Evolutionary conservation across 805 yeast species (phyloP).

Genomic region (Metschnikowia gelsemii): DNA sequence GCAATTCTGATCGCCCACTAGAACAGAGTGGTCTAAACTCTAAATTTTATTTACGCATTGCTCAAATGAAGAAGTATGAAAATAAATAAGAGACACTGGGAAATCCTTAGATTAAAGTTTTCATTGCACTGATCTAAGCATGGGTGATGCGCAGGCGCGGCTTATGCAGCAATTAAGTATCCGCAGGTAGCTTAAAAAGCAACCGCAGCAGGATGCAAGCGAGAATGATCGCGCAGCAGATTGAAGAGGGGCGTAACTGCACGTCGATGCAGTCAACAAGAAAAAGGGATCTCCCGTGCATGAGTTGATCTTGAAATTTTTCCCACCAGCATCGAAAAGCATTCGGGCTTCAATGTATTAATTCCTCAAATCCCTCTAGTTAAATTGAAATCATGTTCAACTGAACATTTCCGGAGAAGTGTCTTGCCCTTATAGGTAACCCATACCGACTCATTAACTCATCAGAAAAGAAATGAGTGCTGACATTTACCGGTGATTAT

Average conservation of each 20-base stretch:
- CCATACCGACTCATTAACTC: no score
- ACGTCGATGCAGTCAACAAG: not conserved
- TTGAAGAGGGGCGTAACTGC: slow-evolving; percentile 2
- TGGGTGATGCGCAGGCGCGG: not conserved
- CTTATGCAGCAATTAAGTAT: slow-evolving; percentile 2
- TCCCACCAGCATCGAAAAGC: no score
- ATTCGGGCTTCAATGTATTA: no score
- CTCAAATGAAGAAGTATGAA: no score
- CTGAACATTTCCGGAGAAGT: no score
- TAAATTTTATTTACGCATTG: not conserved
- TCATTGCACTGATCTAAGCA: not conserved
- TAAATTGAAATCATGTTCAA: no score
- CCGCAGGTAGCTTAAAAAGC: not conserved
- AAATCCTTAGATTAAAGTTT: not conserved
- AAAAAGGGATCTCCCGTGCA: slow-evolving; percentile 2
- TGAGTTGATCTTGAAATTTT: not conserved
- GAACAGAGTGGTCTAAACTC: no score
- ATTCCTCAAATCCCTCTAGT: no score
- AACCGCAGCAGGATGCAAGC: slow-evolving; percentile 2
- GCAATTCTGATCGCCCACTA: no score
- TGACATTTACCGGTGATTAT: no score
- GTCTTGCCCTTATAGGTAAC: no score
- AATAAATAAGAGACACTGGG: not conserved
- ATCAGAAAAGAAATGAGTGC: no score
- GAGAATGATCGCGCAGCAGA: slow-evolving; percentile 4